A percentile compares a stretch with the other conserved stretches of the same genome.
Evolutionary conservation across 352 stramenopile genomes (phyloP).

Genomic region (Aphanomyces cochlioides): DNA sequence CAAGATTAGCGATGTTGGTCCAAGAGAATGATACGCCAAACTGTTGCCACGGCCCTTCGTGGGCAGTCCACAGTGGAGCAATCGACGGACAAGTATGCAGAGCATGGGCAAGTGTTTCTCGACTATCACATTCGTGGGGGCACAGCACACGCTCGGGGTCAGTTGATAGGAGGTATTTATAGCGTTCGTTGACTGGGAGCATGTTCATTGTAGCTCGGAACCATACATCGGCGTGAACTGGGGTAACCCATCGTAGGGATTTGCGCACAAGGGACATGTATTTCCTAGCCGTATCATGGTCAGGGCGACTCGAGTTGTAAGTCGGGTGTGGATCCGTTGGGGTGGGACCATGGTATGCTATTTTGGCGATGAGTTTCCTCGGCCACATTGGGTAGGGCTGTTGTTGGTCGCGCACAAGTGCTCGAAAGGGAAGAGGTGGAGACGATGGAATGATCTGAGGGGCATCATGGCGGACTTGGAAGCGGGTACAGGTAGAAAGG

Average conservation of each 20-base stretch:
- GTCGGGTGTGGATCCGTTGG: neutral
- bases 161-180: neutral
- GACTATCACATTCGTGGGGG: neutral
- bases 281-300: neutral
- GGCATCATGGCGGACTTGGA: neutral
- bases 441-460: neutral
- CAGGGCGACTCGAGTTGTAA: neutral
- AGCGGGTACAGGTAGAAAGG: neutral
- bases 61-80: neutral
- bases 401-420: too few relatives aligned
- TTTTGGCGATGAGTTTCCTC: neutral
- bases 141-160: neutral
- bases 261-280: neutral
- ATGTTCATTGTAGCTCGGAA: neutral
- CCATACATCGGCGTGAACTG: constrained; percentile 1
- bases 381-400: neutral
- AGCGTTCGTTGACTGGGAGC: neutral
- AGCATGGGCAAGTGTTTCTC: neutral
- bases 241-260: neutral
- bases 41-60: neutral
- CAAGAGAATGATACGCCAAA: neutral
- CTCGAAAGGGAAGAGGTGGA: too few relatives aligned
- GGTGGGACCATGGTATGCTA: neutral
- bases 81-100: neutral
- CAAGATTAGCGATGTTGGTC: neutral